Conservation (phyloP, 805 yeast species). For the Tetrapisispora namnaoensis region DNA sequence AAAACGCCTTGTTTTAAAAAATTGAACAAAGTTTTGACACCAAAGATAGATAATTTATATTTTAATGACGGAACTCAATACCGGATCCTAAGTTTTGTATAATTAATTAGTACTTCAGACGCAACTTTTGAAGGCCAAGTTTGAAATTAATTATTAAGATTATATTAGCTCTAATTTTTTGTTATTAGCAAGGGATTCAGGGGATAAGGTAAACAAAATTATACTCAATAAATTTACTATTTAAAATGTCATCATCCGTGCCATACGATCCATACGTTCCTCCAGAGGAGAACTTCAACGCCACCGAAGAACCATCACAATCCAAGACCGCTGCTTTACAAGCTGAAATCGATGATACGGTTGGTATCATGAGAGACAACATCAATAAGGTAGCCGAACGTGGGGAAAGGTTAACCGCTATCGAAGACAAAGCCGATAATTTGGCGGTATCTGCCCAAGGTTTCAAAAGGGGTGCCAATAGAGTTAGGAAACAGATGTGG, state of each 20-base stretch:
- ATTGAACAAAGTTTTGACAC: constrained; percentile 1
- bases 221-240: not conserved
- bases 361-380: constrained; percentile 96
- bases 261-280: constrained; percentile 84
- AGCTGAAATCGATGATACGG: constrained; percentile 91
- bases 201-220: not conserved
- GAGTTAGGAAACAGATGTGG: constrained; percentile 98
- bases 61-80: not conserved
- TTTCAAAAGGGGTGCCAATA: constrained; percentile 90
- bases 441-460: constrained; percentile 86
- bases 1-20: not conserved
- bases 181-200: not conserved
- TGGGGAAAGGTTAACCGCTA: constrained; percentile 84
- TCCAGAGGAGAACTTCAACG: constrained; percentile 24
- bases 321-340: constrained; percentile 71
- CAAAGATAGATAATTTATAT: not conserved
- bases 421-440: constrained; percentile 86
- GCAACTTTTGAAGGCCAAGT: no score
- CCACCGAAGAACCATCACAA: constrained; percentile 22
- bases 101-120: no score
- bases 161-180: no score
- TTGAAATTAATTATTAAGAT: no score
- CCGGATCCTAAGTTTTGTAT: no score
- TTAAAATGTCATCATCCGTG: constrained; percentile 55
- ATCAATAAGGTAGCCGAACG: constrained; percentile 86